A percentile compares a stretch with the other conserved stretches of the same genome.
Evolutionary conservation across 2,329 filamentous ascomycete genomes (phyloP).

Genomic region (Penicillium sp.): DNA sequence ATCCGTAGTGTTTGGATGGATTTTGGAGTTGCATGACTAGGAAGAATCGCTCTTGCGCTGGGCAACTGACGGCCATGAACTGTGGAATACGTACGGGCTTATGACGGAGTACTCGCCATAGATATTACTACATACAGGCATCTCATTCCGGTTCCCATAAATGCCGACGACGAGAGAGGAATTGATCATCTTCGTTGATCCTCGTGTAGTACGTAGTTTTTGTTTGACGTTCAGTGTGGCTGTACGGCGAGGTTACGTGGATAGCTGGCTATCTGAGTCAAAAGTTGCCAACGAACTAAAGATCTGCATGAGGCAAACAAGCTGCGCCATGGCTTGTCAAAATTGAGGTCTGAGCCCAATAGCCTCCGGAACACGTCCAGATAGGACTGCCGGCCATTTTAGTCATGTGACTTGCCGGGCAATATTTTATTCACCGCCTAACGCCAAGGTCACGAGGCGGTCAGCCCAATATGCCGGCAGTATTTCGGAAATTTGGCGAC

Average conservation of each 20-base stretch:
- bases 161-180: background rate
- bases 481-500: slow-evolving; percentile 9
- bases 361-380: background rate
- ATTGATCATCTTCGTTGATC: background rate
- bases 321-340: background rate
- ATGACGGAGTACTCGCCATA: background rate
- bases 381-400: background rate
- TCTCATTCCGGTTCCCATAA: background rate
- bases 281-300: background rate
- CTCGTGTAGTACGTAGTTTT: background rate
- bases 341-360: background rate
- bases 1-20: background rate
- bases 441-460: background rate
- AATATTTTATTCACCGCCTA: slow-evolving; percentile 1
- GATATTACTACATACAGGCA: background rate
- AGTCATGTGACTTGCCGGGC: background rate
- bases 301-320: background rate
- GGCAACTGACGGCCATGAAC: background rate
- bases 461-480: slow-evolving; percentile 5
- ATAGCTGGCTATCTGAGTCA: too few species aligned
- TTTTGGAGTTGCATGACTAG: background rate
- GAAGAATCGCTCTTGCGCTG: too few species aligned
- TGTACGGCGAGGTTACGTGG: background rate
- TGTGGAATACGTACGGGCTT: too few species aligned
- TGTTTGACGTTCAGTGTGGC: background rate